Evolutionary conservation across 805 yeast species (phyloP).

Genomic region (Sugiyamaella mastotermitis): DNA sequence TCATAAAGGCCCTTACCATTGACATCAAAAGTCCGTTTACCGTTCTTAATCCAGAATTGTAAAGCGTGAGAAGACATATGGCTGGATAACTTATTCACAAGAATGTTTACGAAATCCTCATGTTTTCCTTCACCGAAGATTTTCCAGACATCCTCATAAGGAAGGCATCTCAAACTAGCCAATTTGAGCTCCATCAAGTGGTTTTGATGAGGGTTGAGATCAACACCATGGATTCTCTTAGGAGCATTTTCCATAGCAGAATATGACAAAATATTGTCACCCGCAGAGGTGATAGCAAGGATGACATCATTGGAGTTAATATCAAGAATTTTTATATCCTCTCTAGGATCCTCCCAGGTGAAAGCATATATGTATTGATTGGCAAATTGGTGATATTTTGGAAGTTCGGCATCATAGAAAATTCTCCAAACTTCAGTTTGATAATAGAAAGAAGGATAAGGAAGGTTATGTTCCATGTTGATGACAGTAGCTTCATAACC

Average conservation of each 20-base stretch:
- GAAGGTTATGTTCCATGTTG: conserved; percentile 58
- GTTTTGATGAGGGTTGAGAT: conserved; percentile 76
- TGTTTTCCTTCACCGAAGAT: conserved; percentile 72
- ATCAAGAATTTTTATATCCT: conserved; percentile 62
- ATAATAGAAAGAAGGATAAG: conserved; percentile 75
- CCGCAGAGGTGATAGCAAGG: conserved; percentile 80
- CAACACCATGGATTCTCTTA: conserved; percentile 75
- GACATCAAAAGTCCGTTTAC: conserved; percentile 48
- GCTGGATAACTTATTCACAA: conserved; percentile 53
- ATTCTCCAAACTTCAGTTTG: conserved; percentile 75
- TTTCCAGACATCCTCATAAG: conserved; percentile 60
- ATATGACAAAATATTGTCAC: conserved; percentile 72
- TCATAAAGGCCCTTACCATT: conserved; percentile 58
- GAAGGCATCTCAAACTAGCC: conserved; percentile 55
- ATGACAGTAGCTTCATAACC: conserved; percentile 72
- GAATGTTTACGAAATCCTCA: conserved; percentile 44
- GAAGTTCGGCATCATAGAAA: conserved; percentile 66
- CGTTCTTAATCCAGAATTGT: conserved; percentile 71
- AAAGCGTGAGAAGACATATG: conserved; percentile 74
- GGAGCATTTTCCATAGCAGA: conserved; percentile 71
- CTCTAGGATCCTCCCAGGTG: conserved; percentile 89
- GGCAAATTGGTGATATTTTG: conserved; percentile 63
- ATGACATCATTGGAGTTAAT: conserved; percentile 62
- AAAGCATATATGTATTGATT: conserved; percentile 80
- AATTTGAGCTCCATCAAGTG: conserved; percentile 74